Base-by-base conservation (phyloP, 495 filamentous ascomycete genomes). In the Penicillium cataractarum region DNA sequence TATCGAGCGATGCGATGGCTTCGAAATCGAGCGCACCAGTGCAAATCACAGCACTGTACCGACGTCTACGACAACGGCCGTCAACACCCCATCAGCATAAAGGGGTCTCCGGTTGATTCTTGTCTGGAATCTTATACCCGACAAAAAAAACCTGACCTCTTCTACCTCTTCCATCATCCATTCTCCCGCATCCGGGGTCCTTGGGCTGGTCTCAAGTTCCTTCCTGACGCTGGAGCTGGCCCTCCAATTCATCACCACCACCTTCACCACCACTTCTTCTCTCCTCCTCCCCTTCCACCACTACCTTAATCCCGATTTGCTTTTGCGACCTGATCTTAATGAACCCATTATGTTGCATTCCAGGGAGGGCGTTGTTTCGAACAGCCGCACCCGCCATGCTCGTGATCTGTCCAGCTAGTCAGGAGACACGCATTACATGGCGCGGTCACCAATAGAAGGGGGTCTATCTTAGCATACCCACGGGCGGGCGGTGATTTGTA, bases 1-100 rank as follows among this genome's bases (percentile, higher is more conserved):
- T 24, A 90, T 96, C 24, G 92, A 89, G 60, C 74, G 89, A 62
- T 86, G 81, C 61, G 86, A 88, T 4, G 84, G 83, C 12, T 90
- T 83, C 64, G 77, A 78, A 60, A 81, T 89, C 40, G 79, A 82
- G 60, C 72, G 71, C 53, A 70, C 60, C 44, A 55, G 60, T 54
- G 42, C 49, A 29, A 48, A 51, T 42, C 42, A 60, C 9, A 50
- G 48, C 24, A 58, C 44, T 49, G 57, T 52, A 7, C 42, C 61
- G 1, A 54, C 51, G 17, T 13, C 54, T 22, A 27, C 68, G 10
- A 57, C 62, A 3, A 33, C 64, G 13, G 55, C 63, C 22, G 32
- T 62, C 17, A 63, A 57, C 33, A 61, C 58, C 27, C 55, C 56
- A 54, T 17, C 69, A 27, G 60, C 63, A 52, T 69, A 44, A 56